Conservation (phyloP, 2,329 filamentous ascomycete species). For the Apiospora marii region DNA sequence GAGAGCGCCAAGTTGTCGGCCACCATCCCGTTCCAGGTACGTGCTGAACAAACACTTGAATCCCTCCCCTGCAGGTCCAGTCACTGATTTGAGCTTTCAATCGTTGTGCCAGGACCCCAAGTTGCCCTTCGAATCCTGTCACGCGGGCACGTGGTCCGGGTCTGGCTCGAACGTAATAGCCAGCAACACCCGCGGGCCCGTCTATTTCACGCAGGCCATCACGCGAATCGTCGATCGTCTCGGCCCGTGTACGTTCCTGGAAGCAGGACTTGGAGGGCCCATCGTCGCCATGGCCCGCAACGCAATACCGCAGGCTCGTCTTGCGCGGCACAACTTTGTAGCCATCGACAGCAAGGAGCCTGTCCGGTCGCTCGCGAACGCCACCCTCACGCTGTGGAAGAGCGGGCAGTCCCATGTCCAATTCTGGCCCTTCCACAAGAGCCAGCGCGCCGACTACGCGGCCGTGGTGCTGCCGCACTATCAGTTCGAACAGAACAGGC, state of each 20-base stretch:
- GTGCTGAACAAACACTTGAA: background rate
- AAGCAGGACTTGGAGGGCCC: slow-evolving; percentile 29
- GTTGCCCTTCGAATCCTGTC: slow-evolving; percentile 23
- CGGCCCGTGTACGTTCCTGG: slow-evolving; percentile 28
- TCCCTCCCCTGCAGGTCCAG: too few relatives aligned
- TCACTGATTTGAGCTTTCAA: too few relatives aligned
- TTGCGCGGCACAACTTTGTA: background rate
- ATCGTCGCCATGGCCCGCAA: slow-evolving; percentile 29
- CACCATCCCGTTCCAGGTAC: background rate
- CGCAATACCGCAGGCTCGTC: slow-evolving; percentile 23
- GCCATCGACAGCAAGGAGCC: slow-evolving; percentile 17
- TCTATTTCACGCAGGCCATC: slow-evolving; percentile 31
- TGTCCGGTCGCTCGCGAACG: background rate
- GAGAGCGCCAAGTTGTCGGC: slow-evolving; percentile 23
- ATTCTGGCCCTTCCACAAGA: slow-evolving; percentile 26
- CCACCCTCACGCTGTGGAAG: slow-evolving; percentile 25
- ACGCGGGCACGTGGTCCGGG: background rate
- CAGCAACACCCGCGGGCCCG: slow-evolving; percentile 29
- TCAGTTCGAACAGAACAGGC: background rate
- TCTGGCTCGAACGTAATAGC: slow-evolving; percentile 23
- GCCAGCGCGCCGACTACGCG: background rate
- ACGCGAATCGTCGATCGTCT: slow-evolving; percentile 22
- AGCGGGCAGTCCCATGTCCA: slow-evolving; percentile 5
- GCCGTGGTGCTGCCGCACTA: background rate
- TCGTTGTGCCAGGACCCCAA: too few relatives aligned